These are phyloP conservation scores for Geotrichum australiense DNA, from an alignment of 1,139 yeast genomes.

Conservation along the genomic window DNA sequence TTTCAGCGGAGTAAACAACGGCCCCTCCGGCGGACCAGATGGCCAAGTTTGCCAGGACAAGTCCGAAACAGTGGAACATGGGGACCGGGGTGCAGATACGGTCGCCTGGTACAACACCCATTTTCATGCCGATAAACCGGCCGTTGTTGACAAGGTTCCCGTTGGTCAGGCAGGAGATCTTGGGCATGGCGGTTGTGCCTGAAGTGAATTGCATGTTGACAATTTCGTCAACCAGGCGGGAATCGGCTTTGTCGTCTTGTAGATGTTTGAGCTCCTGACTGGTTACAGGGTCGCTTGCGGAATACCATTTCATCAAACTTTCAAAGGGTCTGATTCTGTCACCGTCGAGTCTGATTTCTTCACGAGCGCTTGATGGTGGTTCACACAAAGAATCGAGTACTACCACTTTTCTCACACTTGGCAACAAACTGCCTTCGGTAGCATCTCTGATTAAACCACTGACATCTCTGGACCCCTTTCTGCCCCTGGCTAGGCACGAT, in stretches of 20 bases:
- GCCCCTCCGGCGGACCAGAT: constrained; percentile 28
- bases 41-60: constrained; percentile 32
- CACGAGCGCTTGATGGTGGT: constrained; percentile 12
- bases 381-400: constrained; percentile 14
- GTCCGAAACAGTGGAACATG: constrained; percentile 35
- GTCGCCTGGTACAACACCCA: constrained; percentile 30
- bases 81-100: constrained; percentile 33
- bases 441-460: constrained; percentile 14
- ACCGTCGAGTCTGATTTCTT: constrained; percentile 7
- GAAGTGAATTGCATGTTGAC: constrained; percentile 34
- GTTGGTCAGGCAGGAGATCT: constrained; percentile 30
- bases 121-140: constrained; percentile 26
- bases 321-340: constrained; percentile 16
- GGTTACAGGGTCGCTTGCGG: constrained; percentile 12
- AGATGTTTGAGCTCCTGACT: constrained; percentile 16
- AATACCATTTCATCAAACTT: constrained; percentile 15
- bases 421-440: constrained; percentile 16
- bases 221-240: constrained; percentile 22
- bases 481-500: constrained; percentile 19
- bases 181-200: constrained; percentile 32
- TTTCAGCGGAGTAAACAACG: constrained; percentile 31
- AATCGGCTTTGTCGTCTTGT: constrained; percentile 16
- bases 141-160: constrained; percentile 31
- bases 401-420: constrained; percentile 11
- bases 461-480: constrained; percentile 14